These are phyloP conservation scores for Dunaliella sp. DNA, from an alignment of 139 green algal genomes.

Conservation along the genomic window DNA sequence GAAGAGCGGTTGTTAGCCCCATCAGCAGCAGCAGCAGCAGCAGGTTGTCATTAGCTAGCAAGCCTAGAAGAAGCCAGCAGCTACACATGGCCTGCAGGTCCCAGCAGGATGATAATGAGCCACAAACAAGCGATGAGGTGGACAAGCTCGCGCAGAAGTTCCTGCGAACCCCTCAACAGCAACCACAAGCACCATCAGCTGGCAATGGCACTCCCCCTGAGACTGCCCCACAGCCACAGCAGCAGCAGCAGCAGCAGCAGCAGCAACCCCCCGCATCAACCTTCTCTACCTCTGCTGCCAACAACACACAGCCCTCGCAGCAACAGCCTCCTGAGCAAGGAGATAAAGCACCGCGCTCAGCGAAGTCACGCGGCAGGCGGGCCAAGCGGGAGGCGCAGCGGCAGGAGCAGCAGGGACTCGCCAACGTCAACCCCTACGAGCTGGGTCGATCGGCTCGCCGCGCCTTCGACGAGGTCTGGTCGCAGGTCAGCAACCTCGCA, in stretches of 20 bases:
- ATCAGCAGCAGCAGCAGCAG: no score
- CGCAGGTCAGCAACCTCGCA: slow-evolving; percentile 48
- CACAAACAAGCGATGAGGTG: background rate
- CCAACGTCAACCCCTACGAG: slow-evolving; percentile 71
- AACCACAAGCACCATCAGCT: background rate
- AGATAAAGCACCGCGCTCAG: background rate
- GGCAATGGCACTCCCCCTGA: no score
- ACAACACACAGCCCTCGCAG: background rate
- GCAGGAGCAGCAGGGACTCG: slow-evolving; percentile 24
- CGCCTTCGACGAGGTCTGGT: slow-evolving; percentile 86
- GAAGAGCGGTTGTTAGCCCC: no score
- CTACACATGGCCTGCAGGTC: no score
- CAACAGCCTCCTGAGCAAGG: background rate
- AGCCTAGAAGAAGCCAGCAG: no score
- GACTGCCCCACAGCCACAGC: background rate
- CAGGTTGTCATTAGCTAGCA: no score
- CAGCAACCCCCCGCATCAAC: no score
- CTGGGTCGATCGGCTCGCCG: slow-evolving; percentile 73
- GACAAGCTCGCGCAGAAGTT: background rate
- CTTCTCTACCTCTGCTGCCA: no score
- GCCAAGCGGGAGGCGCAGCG: background rate
- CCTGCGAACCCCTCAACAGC: no score
- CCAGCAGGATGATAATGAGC: no score
- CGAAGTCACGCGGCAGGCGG: background rate
- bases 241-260: background rate